Evolutionary conservation across 225 moss, liverwort and hornwort species (phyloP).

Genomic region (Polytrichum formosum): DNA sequence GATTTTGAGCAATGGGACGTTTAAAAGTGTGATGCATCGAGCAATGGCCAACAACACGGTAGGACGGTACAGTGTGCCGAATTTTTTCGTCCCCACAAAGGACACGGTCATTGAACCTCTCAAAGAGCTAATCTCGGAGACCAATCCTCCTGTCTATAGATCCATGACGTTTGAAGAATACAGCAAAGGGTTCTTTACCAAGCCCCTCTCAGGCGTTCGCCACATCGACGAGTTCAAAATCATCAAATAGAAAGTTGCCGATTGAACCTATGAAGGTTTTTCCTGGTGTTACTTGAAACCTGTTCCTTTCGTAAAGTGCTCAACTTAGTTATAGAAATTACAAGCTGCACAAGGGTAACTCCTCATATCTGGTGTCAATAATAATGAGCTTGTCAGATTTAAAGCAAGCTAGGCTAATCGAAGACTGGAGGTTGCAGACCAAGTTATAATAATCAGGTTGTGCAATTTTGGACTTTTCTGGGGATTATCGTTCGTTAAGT

Average conservation of each 20-base stretch:
- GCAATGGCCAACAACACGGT: constrained; percentile 28
- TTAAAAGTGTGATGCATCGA: constrained; percentile 66
- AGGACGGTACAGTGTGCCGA: constrained; percentile 46
- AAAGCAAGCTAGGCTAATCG: no score
- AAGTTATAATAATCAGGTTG: no score
- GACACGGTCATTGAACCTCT: constrained; percentile 47
- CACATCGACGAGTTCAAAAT: constrained; percentile 30
- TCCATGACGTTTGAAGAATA: constrained; percentile 44
- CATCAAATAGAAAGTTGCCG: background rate
- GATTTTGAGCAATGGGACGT: constrained; percentile 60
- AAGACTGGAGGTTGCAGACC: no score
- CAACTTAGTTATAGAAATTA: no score
- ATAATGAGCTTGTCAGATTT: no score
- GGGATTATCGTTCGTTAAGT: no score
- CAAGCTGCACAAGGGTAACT: no score
- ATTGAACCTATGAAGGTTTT: no score
- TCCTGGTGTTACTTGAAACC: no score
- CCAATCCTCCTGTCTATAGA: constrained; percentile 38
- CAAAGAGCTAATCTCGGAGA: constrained; percentile 33
- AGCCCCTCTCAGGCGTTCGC: constrained; percentile 15
- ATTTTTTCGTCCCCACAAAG: constrained; percentile 33
- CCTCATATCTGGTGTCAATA: no score
- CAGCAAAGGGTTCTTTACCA: constrained; percentile 27
- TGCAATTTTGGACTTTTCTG: no score
- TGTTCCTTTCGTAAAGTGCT: no score